Base-by-base conservation (phyloP, 257 asterid genomes). In the Jacaranda mimosifolia region DNA sequence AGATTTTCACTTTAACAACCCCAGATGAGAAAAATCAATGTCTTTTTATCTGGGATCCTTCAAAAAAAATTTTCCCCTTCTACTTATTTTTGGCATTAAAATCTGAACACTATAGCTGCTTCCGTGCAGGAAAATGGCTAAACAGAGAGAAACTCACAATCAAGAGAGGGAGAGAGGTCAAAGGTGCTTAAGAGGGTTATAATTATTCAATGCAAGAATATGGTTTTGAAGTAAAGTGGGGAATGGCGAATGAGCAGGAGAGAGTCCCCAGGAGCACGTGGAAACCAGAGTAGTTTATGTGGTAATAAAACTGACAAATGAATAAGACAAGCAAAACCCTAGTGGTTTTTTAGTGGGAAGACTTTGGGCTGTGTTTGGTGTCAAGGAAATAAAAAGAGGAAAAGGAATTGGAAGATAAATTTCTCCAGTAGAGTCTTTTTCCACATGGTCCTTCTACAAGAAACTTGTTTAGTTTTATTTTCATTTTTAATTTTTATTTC, bases 221-320 rank as follows among this genome's bases (percentile, higher is more conserved):
- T 74, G 82, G 91, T 80, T 82, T 83, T 80, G 89, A 86, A 87
- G 85, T 63, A 83, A 76, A 68, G 84, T 48, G 80, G 73, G 80
- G 85, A 75, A 72, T 45, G 82, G 85, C 19, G 77, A 58, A 40
- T 60, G 58, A 67, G 63, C 53, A 63, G 40, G 79, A 71, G 84
- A 58, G 76, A 78, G 89, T 82, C 80, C 89, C 86, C 86, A 84
- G 85, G 81, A 81, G 90, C 95, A 91, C 91, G 91, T 89, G 95
- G 78, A 59, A 45, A 53, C 48, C 79, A 82, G 82, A 73, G 84
- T 64, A 15, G 70, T 68, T 56, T 11, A 80, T 66, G 43, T 43
- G 11, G 56, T 48, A 43, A 74, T 77, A 58, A 75, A 73, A 48
- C 38, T 70, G 56, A 51, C 72, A 77, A 45, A 26, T 15, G 59